These are phyloP conservation scores for Boletus bicolor DNA, from an alignment of 768 basidiomycete species.

Conservation along the genomic window DNA sequence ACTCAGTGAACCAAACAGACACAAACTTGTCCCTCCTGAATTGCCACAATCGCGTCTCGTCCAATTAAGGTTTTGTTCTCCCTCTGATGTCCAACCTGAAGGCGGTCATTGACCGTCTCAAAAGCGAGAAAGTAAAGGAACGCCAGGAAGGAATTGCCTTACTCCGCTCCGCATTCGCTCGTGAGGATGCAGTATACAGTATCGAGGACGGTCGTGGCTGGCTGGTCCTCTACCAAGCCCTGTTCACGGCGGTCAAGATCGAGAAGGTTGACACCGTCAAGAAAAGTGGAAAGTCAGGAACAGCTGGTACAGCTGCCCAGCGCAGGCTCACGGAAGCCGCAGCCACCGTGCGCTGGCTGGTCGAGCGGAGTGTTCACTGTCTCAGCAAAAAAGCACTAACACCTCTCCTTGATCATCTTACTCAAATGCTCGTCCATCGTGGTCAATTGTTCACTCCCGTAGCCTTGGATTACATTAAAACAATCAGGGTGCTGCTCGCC, in stretches of 20 bases:
- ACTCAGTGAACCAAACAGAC: constrained; percentile 26
- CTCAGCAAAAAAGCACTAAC: constrained; percentile 55
- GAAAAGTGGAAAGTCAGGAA: constrained; percentile 39
- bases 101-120: constrained; percentile 48
- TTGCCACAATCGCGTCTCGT: constrained; percentile 18
- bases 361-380: constrained; percentile 55
- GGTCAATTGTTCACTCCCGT: constrained; percentile 57
- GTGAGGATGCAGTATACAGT: constrained; percentile 42
- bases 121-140: constrained; percentile 65
- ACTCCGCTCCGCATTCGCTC: constrained; percentile 51
- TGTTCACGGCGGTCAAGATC: constrained; percentile 61
- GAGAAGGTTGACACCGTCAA: constrained; percentile 55
- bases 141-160: constrained; percentile 59
- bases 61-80: constrained; percentile 1
- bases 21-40: constrained; percentile 22
- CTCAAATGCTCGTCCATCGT: constrained; percentile 52
- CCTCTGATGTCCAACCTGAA: constrained; percentile 41
- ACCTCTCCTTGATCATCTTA: constrained; percentile 62
- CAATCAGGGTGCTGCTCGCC: constrained; percentile 60
- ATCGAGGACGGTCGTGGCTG: constrained; percentile 46
- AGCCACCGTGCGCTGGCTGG: constrained; percentile 67
- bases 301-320: constrained; percentile 44
- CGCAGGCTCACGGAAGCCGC: constrained; percentile 67
- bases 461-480: constrained; percentile 79
- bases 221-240: constrained; percentile 66